A percentile compares a stretch with the other conserved stretches of the same genome.
phyloP scores from a whole-genome alignment of 1,284 basidiomycete genomes.

The Amylostereum areolatum region DNA sequence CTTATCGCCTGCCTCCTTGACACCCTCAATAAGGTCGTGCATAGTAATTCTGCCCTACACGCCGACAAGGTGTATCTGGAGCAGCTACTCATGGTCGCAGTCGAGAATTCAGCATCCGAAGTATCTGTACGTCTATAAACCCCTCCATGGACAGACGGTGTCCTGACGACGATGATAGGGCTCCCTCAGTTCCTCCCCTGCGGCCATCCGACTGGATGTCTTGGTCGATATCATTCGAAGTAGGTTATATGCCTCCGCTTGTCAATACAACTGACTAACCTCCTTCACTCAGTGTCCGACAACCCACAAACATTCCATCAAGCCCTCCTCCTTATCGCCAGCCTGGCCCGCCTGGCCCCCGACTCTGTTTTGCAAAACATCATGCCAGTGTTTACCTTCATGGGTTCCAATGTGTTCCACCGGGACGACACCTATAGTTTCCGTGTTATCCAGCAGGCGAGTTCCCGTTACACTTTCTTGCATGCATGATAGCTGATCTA shows the following conservation, averaged over 20 bases:
- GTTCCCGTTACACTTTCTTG: slow-evolving; percentile 2
- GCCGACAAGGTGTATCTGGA: slow-evolving; percentile 78
- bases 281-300: slow-evolving; percentile 53
- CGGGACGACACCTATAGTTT: slow-evolving; percentile 96
- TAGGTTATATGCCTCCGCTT: slow-evolving; percentile 27
- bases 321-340: slow-evolving; percentile 86
- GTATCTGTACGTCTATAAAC: slow-evolving; percentile 40
- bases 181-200: slow-evolving; percentile 29
- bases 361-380: slow-evolving; percentile 91
- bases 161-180: slow-evolving; percentile 17
- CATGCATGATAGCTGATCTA: background rate
- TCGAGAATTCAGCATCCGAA: slow-evolving; percentile 65
- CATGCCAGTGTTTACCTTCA: slow-evolving; percentile 99
- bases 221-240: slow-evolving; percentile 84
- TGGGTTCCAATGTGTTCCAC: slow-evolving; percentile 95
- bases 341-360: slow-evolving; percentile 78
- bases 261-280: background rate
- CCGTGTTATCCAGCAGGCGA: slow-evolving; percentile 87
- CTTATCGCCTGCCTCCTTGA: slow-evolving; percentile 74
- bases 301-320: slow-evolving; percentile 96
- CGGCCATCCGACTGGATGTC: slow-evolving; percentile 66
- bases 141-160: too few relatives aligned
- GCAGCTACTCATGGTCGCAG: slow-evolving; percentile 79
- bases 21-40: slow-evolving; percentile 63
- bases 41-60: slow-evolving; percentile 38